A percentile compares a stretch with the other conserved stretches of the same genome.
Conservation (phyloP, 768 basidiomycete genomes). For the Suillus cothurnatus region DNA sequence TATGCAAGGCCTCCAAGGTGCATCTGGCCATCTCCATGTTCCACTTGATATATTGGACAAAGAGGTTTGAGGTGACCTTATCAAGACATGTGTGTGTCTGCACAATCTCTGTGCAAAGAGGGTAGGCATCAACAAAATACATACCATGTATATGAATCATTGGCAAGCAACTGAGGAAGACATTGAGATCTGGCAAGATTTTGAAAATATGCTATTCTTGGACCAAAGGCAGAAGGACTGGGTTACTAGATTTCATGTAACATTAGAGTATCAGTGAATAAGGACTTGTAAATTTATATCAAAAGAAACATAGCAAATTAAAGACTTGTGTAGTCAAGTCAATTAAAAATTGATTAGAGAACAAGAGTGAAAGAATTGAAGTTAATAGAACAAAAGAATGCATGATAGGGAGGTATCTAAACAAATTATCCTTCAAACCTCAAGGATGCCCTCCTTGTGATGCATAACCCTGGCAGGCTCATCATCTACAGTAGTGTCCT, state of each 20-base stretch:
- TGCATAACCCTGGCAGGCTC: too few species aligned
- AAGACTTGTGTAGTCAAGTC: neutral
- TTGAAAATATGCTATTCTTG: too few species aligned
- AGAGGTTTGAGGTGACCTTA: slow-evolving; percentile 28
- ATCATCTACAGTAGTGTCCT: neutral
- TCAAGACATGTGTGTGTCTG: slow-evolving; percentile 38
- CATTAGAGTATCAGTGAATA: neutral
- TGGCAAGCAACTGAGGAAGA: too few species aligned
- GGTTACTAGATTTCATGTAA: neutral
- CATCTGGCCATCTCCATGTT: slow-evolving; percentile 46
- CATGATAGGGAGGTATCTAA: neutral
- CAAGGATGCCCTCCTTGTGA: too few species aligned
- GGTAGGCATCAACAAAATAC: slow-evolving; percentile 47
- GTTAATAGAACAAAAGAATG: too few species aligned
- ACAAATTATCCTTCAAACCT: neutral
- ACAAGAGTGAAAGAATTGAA: too few species aligned
- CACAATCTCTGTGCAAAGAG: slow-evolving; percentile 37
- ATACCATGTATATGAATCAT: slow-evolving; percentile 10
- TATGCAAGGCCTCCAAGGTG: slow-evolving; percentile 45
- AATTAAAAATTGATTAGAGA: neutral
- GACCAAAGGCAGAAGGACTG: neutral
- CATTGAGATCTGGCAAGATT: too few species aligned
- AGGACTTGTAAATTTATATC: neutral
- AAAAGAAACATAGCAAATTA: neutral
- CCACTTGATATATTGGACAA: slow-evolving; percentile 40